These are phyloP conservation scores for Astrothelium subdiscretum DNA, from an alignment of 495 filamentous ascomycete species.

Conservation along the genomic window DNA sequence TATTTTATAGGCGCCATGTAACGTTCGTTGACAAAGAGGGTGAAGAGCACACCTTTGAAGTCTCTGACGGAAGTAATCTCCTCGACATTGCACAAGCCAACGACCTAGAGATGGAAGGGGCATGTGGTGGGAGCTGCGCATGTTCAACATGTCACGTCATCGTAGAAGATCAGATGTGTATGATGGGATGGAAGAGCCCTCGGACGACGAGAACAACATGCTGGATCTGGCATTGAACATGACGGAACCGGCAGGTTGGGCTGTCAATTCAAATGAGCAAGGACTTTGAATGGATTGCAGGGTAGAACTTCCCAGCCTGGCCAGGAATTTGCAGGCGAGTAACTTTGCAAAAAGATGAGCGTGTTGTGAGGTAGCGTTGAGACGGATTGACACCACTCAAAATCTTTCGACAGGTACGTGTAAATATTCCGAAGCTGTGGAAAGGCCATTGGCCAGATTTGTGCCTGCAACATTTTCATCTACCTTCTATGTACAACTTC, in stretches of 20 bases:
- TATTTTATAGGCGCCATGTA: conserved; percentile 58
- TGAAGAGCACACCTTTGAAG: conserved; percentile 59
- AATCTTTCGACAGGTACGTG: neutral
- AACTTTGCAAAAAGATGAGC: conserved; percentile 66
- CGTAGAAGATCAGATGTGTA: conserved; percentile 69
- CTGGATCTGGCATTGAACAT: conserved; percentile 90
- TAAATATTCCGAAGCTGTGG: neutral
- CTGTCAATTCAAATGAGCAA: conserved; percentile 88
- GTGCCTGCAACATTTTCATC: neutral
- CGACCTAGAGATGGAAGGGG: conserved; percentile 97
- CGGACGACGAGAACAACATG: conserved; percentile 99
- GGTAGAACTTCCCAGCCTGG: conserved; percentile 82
- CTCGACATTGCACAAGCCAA: conserved; percentile 89
- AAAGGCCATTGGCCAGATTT: neutral
- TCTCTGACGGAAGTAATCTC: conserved; percentile 77
- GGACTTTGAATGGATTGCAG: conserved; percentile 75
- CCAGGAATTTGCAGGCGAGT: conserved; percentile 87
- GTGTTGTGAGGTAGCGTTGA: neutral
- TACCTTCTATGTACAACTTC: neutral
- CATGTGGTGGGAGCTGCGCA: conserved; percentile 90
- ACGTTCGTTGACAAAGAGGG: conserved; percentile 95
- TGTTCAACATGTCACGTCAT: conserved; percentile 98
- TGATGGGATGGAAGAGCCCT: conserved; percentile 77
- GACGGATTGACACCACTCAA: conserved; percentile 1
- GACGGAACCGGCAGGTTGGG: conserved; percentile 90